Evolutionary conservation across 306 rosid species (phyloP).

Genomic region (Biancaea sappan): DNA sequence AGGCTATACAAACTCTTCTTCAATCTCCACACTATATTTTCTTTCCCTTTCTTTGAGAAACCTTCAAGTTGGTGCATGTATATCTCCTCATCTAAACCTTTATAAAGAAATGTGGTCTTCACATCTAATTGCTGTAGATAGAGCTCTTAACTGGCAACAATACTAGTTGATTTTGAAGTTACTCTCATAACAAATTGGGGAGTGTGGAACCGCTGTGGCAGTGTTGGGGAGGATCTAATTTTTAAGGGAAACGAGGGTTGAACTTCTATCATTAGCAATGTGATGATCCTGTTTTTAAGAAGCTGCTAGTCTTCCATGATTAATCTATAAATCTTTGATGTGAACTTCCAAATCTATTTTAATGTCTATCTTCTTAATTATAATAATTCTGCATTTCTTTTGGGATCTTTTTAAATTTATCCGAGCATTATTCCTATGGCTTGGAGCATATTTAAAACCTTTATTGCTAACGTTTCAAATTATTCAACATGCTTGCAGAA

Average conservation of each 20-base stretch:
- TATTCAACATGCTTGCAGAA: slow-evolving; percentile 54
- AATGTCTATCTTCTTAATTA: neutral
- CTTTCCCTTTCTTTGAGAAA: too few relatives aligned
- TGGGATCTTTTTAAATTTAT: neutral
- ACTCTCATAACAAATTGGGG: neutral
- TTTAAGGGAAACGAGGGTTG: slow-evolving; percentile 9
- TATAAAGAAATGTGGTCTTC: too few relatives aligned
- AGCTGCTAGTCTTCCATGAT: slow-evolving; percentile 10
- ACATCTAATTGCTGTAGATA: too few relatives aligned
- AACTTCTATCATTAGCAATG: slow-evolving; percentile 3
- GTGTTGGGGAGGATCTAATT: slow-evolving; percentile 3
- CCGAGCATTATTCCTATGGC: neutral
- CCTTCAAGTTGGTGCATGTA: too few relatives aligned
- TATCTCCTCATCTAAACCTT: too few relatives aligned
- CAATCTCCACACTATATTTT: too few relatives aligned
- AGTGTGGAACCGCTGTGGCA: neutral
- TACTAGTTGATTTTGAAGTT: neutral
- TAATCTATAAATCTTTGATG: slow-evolving; percentile 22
- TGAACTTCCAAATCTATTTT: neutral
- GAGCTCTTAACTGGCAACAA: too few relatives aligned
- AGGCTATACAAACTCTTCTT: too few relatives aligned
- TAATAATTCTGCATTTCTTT: neutral
- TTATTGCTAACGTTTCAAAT: slow-evolving; percentile 4
- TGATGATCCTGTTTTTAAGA: neutral
- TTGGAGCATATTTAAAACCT: slow-evolving; percentile 9